These are phyloP conservation scores for Sarocladiaceae sp. DNA, from an alignment of 2,329 filamentous ascomycete genomes.

Conservation along the genomic window DNA sequence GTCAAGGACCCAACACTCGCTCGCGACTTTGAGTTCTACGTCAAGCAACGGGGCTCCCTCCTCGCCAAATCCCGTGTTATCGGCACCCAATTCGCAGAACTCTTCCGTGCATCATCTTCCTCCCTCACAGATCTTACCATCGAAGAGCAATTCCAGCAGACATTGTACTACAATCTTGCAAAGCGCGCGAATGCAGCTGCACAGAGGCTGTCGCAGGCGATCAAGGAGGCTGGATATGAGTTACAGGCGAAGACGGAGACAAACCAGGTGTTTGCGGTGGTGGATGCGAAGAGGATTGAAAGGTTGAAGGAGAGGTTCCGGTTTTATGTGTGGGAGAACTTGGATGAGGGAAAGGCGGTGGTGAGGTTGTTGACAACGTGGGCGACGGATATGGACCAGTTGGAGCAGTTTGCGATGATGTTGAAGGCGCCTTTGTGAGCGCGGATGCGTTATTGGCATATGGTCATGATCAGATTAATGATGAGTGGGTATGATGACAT, in stretches of 20 bases:
- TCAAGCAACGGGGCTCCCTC: conserved; percentile 45
- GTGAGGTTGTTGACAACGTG: conserved; percentile 43
- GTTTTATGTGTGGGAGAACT: conserved; percentile 43
- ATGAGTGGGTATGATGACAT: too few relatives aligned
- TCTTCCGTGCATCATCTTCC: conserved; percentile 26
- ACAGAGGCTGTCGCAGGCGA: conserved; percentile 33
- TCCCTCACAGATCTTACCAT: background rate
- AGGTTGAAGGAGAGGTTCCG: conserved; percentile 34
- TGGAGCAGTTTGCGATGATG: conserved; percentile 30
- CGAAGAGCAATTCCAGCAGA: conserved; percentile 17
- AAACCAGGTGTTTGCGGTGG: conserved; percentile 43
- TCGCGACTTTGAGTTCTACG: conserved; percentile 41
- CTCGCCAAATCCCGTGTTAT: conserved; percentile 43
- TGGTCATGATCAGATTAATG: background rate
- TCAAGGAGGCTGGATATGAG: conserved; percentile 33
- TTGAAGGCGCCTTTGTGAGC: conserved; percentile 14
- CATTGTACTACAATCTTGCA: conserved; percentile 41
- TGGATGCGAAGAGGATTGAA: conserved; percentile 32
- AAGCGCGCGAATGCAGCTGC: conserved; percentile 37
- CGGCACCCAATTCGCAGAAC: conserved; percentile 42
- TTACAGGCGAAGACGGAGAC: conserved; percentile 40
- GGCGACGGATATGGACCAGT: conserved; percentile 37
- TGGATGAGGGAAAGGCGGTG: conserved; percentile 30
- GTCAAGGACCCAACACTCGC: conserved; percentile 35
- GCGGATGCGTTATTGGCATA: background rate